Conservation (phyloP, 1,284 basidiomycete species). For the Cryptococcus amylolentus region DNA sequence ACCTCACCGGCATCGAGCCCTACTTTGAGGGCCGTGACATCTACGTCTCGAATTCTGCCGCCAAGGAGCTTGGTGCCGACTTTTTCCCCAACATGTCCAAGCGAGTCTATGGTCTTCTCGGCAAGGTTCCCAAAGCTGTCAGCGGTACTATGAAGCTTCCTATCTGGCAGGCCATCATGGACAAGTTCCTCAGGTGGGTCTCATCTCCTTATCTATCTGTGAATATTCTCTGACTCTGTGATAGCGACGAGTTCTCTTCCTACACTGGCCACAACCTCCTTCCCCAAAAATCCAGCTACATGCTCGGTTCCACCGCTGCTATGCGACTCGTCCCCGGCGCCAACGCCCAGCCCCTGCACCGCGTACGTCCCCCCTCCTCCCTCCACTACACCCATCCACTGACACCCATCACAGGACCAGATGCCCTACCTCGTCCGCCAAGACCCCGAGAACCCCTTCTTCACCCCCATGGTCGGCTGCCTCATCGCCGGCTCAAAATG, state of each 20-base stretch:
- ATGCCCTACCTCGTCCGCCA: slow-evolving; percentile 6
- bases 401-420: slow-evolving; percentile 3
- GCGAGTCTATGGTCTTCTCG: slow-evolving; percentile 9
- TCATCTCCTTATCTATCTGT: not conserved
- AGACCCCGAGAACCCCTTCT: slow-evolving; percentile 5
- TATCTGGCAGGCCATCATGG: slow-evolving; percentile 14
- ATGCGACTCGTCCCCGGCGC: slow-evolving; percentile 8
- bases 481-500: slow-evolving; percentile 9
- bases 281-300: slow-evolving; percentile 7
- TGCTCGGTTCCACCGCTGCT: slow-evolving; percentile 11
- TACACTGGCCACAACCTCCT: slow-evolving; percentile 10
- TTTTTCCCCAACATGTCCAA: slow-evolving; percentile 11
- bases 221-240: not conserved
- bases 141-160: slow-evolving; percentile 2
- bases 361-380: slow-evolving; percentile 2
- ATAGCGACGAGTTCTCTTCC: slow-evolving; percentile 6
- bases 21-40: slow-evolving; percentile 5
- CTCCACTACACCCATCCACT: not conserved
- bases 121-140: slow-evolving; percentile 5
- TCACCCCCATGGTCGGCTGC: slow-evolving; percentile 10
- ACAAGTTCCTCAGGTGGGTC: slow-evolving; percentile 9
- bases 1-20: slow-evolving; percentile 11
- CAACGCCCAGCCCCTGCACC: slow-evolving; percentile 11
- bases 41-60: not conserved
- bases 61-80: slow-evolving; percentile 10